phyloP scores from a whole-genome alignment of 176 grass and related monocot genomes.

The Puccinellia tenuiflora region DNA sequence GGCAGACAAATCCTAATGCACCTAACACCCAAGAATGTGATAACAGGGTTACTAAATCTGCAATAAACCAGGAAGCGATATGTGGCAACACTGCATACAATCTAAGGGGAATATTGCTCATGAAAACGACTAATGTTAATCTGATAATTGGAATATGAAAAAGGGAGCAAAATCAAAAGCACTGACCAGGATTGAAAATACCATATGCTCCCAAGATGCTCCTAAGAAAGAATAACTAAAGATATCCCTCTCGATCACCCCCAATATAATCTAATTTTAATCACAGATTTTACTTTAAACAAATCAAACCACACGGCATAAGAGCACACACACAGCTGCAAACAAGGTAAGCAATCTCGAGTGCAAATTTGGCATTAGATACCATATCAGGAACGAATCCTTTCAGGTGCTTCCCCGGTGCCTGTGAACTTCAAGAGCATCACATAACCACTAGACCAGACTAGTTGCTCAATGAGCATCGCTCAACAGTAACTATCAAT shows the following conservation, averaged over 20 bases:
- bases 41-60: slow-evolving; percentile 1
- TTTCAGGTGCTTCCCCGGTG: slow-evolving; percentile 53
- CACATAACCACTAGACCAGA: slow-evolving; percentile 51
- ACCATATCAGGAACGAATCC: slow-evolving; percentile 73
- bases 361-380: slow-evolving; percentile 69
- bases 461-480: slow-evolving; percentile 39
- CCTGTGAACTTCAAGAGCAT: slow-evolving; percentile 40
- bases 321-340: slow-evolving; percentile 26
- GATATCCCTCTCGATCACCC: slow-evolving; percentile 10
- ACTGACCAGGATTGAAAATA: slow-evolving; percentile 44
- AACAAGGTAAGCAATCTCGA: slow-evolving; percentile 40
- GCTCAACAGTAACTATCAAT: slow-evolving; percentile 67
- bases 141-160: slow-evolving; percentile 46
- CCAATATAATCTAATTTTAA: slow-evolving; percentile 26
- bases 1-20: background rate
- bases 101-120: slow-evolving; percentile 23
- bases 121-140: slow-evolving; percentile 33
- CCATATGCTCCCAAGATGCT: slow-evolving; percentile 43
- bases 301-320: slow-evolving; percentile 30
- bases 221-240: slow-evolving; percentile 39
- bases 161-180: slow-evolving; percentile 35
- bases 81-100: slow-evolving; percentile 28
- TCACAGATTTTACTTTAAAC: slow-evolving; percentile 32
- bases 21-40: background rate
- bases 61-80: slow-evolving; percentile 39